Base-by-base conservation (phyloP, 768 basidiomycete species). In the Krasilnikovozyma curviuscula region DNA sequence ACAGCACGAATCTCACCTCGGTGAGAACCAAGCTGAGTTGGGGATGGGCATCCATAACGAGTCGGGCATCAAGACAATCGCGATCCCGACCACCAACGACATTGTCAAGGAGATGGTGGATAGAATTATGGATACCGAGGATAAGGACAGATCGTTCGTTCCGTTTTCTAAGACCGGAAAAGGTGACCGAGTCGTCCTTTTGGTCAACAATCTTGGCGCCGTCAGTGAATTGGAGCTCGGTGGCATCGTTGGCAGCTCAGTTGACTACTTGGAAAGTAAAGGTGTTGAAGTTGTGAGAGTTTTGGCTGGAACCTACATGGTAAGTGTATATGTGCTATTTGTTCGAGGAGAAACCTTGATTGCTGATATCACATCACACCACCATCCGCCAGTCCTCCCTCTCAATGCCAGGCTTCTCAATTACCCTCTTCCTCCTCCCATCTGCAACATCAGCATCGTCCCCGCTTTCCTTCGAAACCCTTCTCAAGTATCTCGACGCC, bases 221-320 rank as follows among this genome's bases (percentile, higher is more conserved):
- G 48, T 65, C 30, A 57, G 54, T 38, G 59, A 63, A 50, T 55
- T 65, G 18, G 64, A 65, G 46, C 44, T 65, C 44, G 58, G 59
- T 12, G 58, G 54, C 19, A 52, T 61, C 28, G 51, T 48, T n/a
- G 57, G 57, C 16, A 55, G 57, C 24, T 54, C 60, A 6, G 53
- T 50, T 16, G 50, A 40, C 44, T 7, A 50, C 44, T 49, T 52
- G 56, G 18, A 45, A 48, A 33, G 40, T 7, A 38, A 66, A 49
- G 51, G 49, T 1, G 70, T 83, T 56, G 68, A 60, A 30, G 68
- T 78, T 23, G 69, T 73, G 53, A 69, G 84, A 9, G 67, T 85
- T 33, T 57, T 89, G 8, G 69, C 75, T 10, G 88, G 88, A 3
- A 79, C 80, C 12, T 86, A 81, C 65, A 91, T 93, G 88, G 50